phyloP scores from a whole-genome alignment of 345 rosid genomes.

The Salix arbutifolia region DNA sequence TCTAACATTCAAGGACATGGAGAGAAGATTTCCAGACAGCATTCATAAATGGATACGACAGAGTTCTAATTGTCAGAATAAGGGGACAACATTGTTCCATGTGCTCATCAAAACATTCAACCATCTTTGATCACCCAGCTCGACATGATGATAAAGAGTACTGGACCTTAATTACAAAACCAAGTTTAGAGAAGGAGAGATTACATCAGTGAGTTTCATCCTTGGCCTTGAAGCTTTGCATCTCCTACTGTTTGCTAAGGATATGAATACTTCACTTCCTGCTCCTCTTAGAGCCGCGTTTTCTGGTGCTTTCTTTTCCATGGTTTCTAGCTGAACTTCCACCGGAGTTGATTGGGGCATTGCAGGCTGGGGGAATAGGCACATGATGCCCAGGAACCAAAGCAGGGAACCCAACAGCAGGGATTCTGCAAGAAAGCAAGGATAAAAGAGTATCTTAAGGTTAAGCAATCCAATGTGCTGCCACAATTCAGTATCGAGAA shows the following conservation, averaged over 20 bases:
- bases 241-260: constrained; percentile 33
- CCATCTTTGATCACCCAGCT: background rate
- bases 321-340: constrained; percentile 29
- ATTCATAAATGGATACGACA: background rate
- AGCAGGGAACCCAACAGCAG: constrained; percentile 99
- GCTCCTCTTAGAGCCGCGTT: constrained; percentile 47
- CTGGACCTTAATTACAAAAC: background rate
- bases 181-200: background rate
- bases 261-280: constrained; percentile 35
- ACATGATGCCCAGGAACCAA: constrained; percentile 84
- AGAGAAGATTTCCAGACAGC: background rate
- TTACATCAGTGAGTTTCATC: constrained; percentile 32
- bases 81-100: background rate
- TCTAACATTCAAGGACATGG: background rate
- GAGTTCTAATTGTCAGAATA: background rate
- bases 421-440: constrained; percentile 63
- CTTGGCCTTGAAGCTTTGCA: constrained; percentile 72
- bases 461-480: background rate
- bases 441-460: background rate
- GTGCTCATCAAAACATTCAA: background rate
- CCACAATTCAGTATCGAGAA: background rate
- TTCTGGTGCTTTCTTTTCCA: constrained; percentile 40
- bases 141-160: background rate
- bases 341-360: constrained; percentile 33
- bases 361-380: constrained; percentile 51